Evolutionary conservation across 768 basidiomycete genomes (phyloP), one percentile per base, ranked within the genome.

Genomic region (Trametopsis cervina): DNA sequence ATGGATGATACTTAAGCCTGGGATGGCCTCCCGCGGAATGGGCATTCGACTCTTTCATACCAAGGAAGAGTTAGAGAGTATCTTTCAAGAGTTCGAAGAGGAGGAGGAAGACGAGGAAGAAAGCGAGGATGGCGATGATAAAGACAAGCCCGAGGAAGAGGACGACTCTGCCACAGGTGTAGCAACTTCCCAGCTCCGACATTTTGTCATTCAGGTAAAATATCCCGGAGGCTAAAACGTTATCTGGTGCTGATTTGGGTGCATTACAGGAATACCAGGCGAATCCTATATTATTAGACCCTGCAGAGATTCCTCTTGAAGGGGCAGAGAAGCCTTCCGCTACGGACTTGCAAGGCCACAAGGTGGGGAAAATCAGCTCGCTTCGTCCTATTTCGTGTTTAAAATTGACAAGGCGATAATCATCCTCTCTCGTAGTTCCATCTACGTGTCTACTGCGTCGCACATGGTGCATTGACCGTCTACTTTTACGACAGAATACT

Each of bases 1-100:
- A 42, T 97, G 95, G 95, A 98, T 85, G 78, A 95, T 99, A 52
- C 68, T 99, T 44, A 99, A 99, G 68, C 94, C 96, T 40, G 90
- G 92, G 15, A 95, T 99, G 89, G 85, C 93, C 1, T 94, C 98
- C 69, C 78, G 91, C 42, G 96, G 93, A 11, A 90, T 91, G 75
- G 96, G 95, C 2, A 93, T 99, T 54, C 70, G 93, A 39, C 67
- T 99, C 40, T 97, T 99, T 66, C 80, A 85, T 44, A 83, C 76
- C 46, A 85, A 85, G 64, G 77, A 78, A 11, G 69, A 77, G 25
- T 71, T 99, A 49, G 76, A 77, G 49, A 58, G 63, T 4, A 93
- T 97, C 21, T 89, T 97, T 52, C 74, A 83, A 53, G 77, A 77
- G 18, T 97, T 97, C 54, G 94, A 95, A 13, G 63, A 71, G 17